Base-by-base conservation (phyloP, 257 asterid genomes). In the Buddleja alternifolia region DNA sequence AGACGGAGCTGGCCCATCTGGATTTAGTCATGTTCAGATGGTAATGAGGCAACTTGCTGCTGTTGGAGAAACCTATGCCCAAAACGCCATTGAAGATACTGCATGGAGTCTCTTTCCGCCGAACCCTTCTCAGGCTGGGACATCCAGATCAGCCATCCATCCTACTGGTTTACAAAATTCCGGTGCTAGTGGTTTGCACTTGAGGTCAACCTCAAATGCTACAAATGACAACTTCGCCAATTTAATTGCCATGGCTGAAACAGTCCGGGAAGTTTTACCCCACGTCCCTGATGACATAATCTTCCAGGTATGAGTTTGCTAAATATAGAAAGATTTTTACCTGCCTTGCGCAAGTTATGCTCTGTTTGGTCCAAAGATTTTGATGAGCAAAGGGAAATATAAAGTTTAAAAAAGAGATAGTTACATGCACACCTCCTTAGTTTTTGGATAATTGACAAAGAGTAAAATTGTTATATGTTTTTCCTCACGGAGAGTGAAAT, bases 31-130 rank as follows among this genome's bases (percentile, higher is more conserved):
- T 48, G 90, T 89, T 66, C 95, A 85, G 85, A 85, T 83, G 94
- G 82, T 89, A 84, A 89, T 89, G 95, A 83, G 96, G 78, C 96
- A 89, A 67, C 88, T 89, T 29, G 92, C 90, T 42, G 88, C 92
- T 62, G 96, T 87, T 60, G 96, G 96, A 76, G 96, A 89, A 71
- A 82, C 86, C 10, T 88, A 88, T 66, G 85, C 89, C 24, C 91
- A 86, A 70, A 82, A 82, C 46, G 76, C 95, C 20, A 81, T 83
- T 42, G 95, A 87, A 36, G 96, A 89, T 73, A 77, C 89, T 75
- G 73, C 92, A n/a, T 85, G 92, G 90, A 79, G 80, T 75, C 81
- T 89, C 69, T 89, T 87, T 84, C 82, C 90, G 41, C 78, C 80
- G 74, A 86, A 80, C 72, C 77, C 85, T 46, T 73, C 95, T 60